Percentiles rank a stretch among this genome's conserved stretches.
Evolutionary conservation across 768 basidiomycete species (phyloP).

Genomic region (Trametopsis cervina): DNA sequence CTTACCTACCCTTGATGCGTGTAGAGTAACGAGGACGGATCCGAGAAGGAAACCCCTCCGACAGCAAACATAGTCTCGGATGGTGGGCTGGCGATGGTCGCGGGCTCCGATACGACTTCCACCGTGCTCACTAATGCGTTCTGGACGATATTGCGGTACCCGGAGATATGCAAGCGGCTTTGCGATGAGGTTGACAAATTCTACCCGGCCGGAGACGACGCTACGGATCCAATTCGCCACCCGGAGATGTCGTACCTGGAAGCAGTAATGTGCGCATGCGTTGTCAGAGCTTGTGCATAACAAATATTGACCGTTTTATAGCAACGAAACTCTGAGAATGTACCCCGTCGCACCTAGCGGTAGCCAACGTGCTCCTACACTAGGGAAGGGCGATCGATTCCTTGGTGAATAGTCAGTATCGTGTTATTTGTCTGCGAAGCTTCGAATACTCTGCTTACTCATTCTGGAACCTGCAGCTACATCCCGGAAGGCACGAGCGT

Average conservation of each 20-base stretch:
- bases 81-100: conserved; percentile 9
- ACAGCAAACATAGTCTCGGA: conserved; percentile 1
- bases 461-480: conserved; percentile 3
- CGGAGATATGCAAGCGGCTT: conserved; percentile 28
- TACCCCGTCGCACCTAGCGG: conserved; percentile 7
- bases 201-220: conserved; percentile 22
- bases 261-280: conserved; percentile 26
- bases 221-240: conserved; percentile 12
- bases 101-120: conserved; percentile 12
- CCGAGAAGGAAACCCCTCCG: neutral
- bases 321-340: conserved; percentile 11
- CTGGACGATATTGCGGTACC: conserved; percentile 34
- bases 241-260: conserved; percentile 27
- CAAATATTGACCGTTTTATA: neutral
- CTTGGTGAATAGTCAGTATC: conserved; percentile 7
- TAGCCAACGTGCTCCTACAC: neutral
- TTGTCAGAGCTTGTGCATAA: neutral
- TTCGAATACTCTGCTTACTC: neutral
- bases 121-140: conserved; percentile 27
- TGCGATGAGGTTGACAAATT: conserved; percentile 34
- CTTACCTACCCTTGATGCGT: neutral
- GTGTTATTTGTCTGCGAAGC: neutral
- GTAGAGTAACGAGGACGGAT: conserved; percentile 5
- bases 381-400: conserved; percentile 1
- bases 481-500: conserved; percentile 12